These are phyloP conservation scores for Pneumocystis jirovecii DNA, from an alignment of 1,139 yeast genomes.

Conservation along the genomic window DNA sequence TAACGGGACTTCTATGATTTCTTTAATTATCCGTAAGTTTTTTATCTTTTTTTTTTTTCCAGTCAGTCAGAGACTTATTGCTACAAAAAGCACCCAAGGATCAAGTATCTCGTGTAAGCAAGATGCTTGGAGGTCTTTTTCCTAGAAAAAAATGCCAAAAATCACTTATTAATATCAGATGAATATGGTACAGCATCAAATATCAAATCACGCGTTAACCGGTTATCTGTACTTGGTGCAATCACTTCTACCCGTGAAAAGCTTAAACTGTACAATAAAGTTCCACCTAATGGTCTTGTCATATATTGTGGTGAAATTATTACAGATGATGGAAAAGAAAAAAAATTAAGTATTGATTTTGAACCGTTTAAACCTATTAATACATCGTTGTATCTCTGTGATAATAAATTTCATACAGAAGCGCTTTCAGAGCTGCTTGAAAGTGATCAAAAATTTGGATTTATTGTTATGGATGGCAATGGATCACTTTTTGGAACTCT, in stretches of 20 bases:
- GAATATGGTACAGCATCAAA: constrained; percentile 98
- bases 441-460: constrained; percentile 90
- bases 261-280: constrained; percentile 71
- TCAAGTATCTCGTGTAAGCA: constrained; percentile 74
- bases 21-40: constrained; percentile 47
- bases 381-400: constrained; percentile 89
- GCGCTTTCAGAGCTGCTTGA: constrained; percentile 86
- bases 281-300: constrained; percentile 89
- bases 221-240: constrained; percentile 87
- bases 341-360: constrained; percentile 84
- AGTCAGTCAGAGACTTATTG: neutral
- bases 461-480: constrained; percentile 98
- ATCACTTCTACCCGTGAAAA: constrained; percentile 96
- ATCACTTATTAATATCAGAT: constrained; percentile 35
- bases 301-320: constrained; percentile 96
- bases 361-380: constrained; percentile 97
- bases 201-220: constrained; percentile 90
- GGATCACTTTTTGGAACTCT: constrained; percentile 94
- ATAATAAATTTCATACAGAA: constrained; percentile 95
- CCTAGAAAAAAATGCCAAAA: neutral
- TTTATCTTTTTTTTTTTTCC: neutral
- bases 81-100: constrained; percentile 54
- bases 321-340: constrained; percentile 93
- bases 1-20: constrained; percentile 97
- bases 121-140: constrained; percentile 43